Evolutionary conservation across 257 asterid genomes (phyloP), one percentile per base, ranked within the genome.

Genomic region (Rubia yunnanensis): DNA sequence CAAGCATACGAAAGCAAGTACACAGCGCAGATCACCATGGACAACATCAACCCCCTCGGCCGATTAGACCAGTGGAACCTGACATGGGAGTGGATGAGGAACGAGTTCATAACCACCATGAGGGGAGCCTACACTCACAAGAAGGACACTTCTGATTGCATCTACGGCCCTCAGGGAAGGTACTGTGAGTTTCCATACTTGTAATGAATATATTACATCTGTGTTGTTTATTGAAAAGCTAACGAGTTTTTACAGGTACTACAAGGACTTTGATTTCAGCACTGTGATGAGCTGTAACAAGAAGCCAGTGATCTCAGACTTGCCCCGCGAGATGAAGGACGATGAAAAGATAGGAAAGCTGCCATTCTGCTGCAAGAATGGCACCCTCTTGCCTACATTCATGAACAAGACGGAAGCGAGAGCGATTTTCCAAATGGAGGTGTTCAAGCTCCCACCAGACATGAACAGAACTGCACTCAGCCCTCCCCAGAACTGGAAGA

Each of bases 41-140:
- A 87, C 72, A 92, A 89, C 83, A 76, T 81, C 72, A 89, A 82
- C 57, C 95, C 98, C 0, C 80, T 92, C 0, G 96, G 98, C 22
- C 96, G 98, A 41, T 87, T 92, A 0, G 96, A 92, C 72, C 96
- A 83, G 13, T 92, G 98, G 98, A 92, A 92, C 71, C 64, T 92
- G 23, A 87, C 97, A 0, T 92, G 98, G 98, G 94, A 92, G 14
- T 92, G 97, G 98, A 89, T 89, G 98, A 68, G 91, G 31, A 87
- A 82, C 66, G 98, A 89, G 72, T 92, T 92, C 80, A 89, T 92
- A n/a, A n/a, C 83, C 80, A 69, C 39, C 54, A 92, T 92, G 95
- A 75, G 69, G 8, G 98, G 97, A 10, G 98, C 98, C 7, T 86
- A 76, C 75, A 84, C 96, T 4, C 96, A 77, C 77, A 68, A 70